phyloP scores from a whole-genome alignment of 768 basidiomycete species.

The Hypsizygus marmoreus region DNA sequence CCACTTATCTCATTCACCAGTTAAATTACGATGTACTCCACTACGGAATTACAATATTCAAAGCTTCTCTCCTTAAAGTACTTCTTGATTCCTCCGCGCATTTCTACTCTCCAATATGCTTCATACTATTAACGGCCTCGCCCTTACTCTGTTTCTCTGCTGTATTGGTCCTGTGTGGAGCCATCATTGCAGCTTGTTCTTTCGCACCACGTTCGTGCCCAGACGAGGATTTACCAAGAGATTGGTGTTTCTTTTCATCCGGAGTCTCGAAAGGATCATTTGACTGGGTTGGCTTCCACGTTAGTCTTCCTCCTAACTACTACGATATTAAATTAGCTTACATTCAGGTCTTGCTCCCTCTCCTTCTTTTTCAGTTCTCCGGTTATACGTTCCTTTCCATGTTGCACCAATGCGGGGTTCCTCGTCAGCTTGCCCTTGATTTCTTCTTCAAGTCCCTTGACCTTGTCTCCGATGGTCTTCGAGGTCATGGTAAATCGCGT shows the following conservation, averaged over 20 bases:
- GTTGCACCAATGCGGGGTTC: constrained; percentile 25
- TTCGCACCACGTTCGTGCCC: constrained; percentile 13
- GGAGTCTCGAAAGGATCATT: constrained; percentile 20
- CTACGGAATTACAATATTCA: too few relatives aligned
- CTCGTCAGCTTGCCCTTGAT: constrained; percentile 34
- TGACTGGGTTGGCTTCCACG: too few relatives aligned
- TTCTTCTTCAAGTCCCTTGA: constrained; percentile 34
- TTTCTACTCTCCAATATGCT: constrained; percentile 11
- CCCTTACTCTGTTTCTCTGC: constrained; percentile 26
- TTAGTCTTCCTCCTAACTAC: not conserved
- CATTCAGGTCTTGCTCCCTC: constrained; percentile 24
- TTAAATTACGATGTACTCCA: too few relatives aligned
- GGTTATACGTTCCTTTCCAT: constrained; percentile 31
- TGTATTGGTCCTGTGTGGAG: constrained; percentile 24
- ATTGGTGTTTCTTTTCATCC: constrained; percentile 15
- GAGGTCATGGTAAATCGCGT: not conserved
- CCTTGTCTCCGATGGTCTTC: constrained; percentile 33
- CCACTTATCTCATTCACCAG: too few relatives aligned
- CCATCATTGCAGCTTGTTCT: constrained; percentile 31
- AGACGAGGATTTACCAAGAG: not conserved
- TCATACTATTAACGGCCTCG: constrained; percentile 16
- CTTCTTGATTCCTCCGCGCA: too few relatives aligned
- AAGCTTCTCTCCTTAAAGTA: too few relatives aligned
- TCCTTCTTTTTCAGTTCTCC: constrained; percentile 35
- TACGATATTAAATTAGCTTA: not conserved